Evolutionary conservation across 495 filamentous ascomycete species (phyloP).

Genomic region (Trichoderma reesei): DNA sequence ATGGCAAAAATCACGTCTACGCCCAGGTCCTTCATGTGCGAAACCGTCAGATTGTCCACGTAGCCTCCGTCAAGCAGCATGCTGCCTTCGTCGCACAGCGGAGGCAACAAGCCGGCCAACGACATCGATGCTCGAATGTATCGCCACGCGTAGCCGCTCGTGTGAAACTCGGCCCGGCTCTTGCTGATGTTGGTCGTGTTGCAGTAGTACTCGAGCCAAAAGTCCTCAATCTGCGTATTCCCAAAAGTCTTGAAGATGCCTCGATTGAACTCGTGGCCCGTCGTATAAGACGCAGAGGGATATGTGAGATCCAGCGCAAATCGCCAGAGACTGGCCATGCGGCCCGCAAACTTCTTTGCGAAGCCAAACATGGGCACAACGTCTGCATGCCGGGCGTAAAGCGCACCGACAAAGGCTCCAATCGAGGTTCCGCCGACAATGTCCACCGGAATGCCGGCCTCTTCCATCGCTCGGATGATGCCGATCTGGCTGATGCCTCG

Average conservation of each 20-base stretch:
- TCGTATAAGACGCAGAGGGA: conserved; percentile 89
- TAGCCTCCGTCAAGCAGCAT: conserved; percentile 96
- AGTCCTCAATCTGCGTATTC: conserved; percentile 93
- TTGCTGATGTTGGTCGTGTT: conserved; percentile 97
- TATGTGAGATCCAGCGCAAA: conserved; percentile 95
- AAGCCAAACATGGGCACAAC: conserved; percentile 93
- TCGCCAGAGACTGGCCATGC: conserved; percentile 96
- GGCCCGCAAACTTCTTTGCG: conserved; percentile 91
- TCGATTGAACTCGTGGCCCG: conserved; percentile 96
- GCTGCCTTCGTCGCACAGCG: conserved; percentile 90
- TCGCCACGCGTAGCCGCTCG: conserved; percentile 90
- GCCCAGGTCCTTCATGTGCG: conserved; percentile 91
- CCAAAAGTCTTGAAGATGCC: conserved; percentile 99
- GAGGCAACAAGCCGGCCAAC: conserved; percentile 81
- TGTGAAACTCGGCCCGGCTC: conserved; percentile 81
- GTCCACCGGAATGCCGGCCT: conserved; percentile 93
- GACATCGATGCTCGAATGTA: conserved; percentile 96
- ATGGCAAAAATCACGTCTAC: conserved; percentile 91
- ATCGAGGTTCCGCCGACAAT: conserved; percentile 95
- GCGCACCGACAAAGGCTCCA: conserved; percentile 89
- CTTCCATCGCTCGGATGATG: conserved; percentile 89
- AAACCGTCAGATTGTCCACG: conserved; percentile 92
- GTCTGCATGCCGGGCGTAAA: conserved; percentile 94
- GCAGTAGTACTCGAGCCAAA: conserved; percentile 98
- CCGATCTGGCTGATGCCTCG: conserved; percentile 86